Evolutionary conservation across 805 yeast genomes (phyloP), one percentile per base, ranked within the genome.

Genomic region (Monosporozyma unispora): DNA sequence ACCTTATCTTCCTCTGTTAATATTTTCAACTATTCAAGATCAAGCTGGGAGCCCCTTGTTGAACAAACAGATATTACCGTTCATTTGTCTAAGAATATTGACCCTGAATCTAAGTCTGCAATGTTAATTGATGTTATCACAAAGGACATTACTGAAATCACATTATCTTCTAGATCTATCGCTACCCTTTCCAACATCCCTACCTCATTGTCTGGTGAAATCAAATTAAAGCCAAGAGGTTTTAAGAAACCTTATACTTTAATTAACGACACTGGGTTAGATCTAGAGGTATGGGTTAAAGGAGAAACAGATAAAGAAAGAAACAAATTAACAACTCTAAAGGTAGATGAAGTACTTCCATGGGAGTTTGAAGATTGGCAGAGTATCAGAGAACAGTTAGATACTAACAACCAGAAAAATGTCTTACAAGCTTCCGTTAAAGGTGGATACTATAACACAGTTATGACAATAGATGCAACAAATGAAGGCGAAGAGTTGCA

Each of bases 311-410:
- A 59, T 3, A 62, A 65, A 2, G 61, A 54, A 25, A 56, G 54
- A 12, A 47, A 52, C 9, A 58, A 56, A 1, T 29, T 66, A 14
- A 70, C 74, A 0, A 37, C 57, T 0, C 60, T 86, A 14, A 64
- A 70, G 38, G 72, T 80, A 47, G 77, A 77, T 1, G 79, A 77
- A 4, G 64, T 67, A 3, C 62, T 78, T 4, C 84, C 87, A 0
- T 93, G 98, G 97, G 81, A 89, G 39, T 95, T 95, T 70, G 96
- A 90, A 59, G 96, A 91, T 61, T 93, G 98, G 97, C 75, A 87
- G 53, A 75, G 75, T 28, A 77, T 89, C 22, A 81, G 99, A 65
- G 96, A 91, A 60, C 80, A 81, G 49, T 69, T 90, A 49, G 82
- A 79, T 52, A 78, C 84, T 3, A 84, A 84, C 49, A 79, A 75